A percentile compares a stretch with the other conserved stretches of the same genome.
phyloP scores from a whole-genome alignment of 2,329 filamentous ascomycete genomes.

The Trichoderma harzianum region DNA sequence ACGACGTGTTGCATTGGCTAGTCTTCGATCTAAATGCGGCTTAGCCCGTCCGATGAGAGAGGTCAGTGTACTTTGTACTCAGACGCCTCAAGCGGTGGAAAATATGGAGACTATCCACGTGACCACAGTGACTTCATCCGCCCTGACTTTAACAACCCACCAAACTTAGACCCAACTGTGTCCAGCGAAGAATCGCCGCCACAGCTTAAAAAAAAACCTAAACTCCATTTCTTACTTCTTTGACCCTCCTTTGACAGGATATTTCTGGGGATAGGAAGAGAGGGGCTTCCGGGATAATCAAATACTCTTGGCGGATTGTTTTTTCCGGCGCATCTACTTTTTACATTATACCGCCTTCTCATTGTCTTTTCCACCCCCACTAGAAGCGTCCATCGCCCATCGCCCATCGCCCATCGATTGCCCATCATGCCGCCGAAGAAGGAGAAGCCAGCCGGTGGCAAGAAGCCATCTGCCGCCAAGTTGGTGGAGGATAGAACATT shows the following conservation, averaged over 20 bases:
- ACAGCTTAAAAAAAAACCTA: background rate
- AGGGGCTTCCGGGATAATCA: background rate
- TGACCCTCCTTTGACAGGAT: background rate
- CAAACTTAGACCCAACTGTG: constrained; percentile 18
- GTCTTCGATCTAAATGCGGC: background rate
- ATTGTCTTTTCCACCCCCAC: constrained; percentile 21
- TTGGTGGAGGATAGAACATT: constrained; percentile 91
- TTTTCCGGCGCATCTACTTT: background rate
- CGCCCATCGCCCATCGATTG: constrained; percentile 36
- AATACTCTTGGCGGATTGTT: background rate
- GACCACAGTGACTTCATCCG: constrained; percentile 28
- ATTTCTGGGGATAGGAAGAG: background rate
- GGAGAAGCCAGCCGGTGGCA: constrained; percentile 49
- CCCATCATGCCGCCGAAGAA: constrained; percentile 72
- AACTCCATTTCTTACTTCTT: background rate
- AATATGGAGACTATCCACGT: constrained; percentile 22
- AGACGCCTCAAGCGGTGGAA: background rate
- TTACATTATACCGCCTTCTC: background rate
- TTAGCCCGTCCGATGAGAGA: background rate
- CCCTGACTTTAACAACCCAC: constrained; percentile 20
- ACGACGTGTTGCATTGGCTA: constrained; percentile 13
- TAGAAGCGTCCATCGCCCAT: constrained; percentile 12
- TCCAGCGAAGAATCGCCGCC: constrained; percentile 12
- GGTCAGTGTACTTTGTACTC: background rate
- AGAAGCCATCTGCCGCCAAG: constrained; percentile 58